Base-by-base conservation (phyloP, 257 asterid species). In the Catharanthus roseus region DNA sequence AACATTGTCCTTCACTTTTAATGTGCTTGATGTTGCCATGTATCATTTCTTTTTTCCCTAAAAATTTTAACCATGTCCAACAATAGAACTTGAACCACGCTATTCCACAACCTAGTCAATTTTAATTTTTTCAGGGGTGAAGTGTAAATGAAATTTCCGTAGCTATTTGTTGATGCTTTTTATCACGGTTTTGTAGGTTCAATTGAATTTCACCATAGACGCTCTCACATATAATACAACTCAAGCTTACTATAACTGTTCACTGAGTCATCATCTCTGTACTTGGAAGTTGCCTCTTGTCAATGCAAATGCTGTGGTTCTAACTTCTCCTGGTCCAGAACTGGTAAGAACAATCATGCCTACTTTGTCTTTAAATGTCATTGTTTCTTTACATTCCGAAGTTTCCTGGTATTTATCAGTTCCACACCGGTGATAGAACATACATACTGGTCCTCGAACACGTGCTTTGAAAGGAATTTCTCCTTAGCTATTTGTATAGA, bases 291-390 rank as follows among this genome's bases (percentile, higher is more conserved):
- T 75, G 26, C 65, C 16, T 34, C 54, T 38, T 23, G 28, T 62
- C 51, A 56, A 50, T 33, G 29, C 31, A 24, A 69, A 50, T 53
- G 41, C 50, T 63, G 75, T 49, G 28, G 61, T 69, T 49, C 63
- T 75, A 38, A 39, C 79, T 50, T 51, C 79, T 75, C 75, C 79
- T 63, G 79, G 67, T 68, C 75, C 67, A 19, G 75, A 64, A 54
- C 51, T 19, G 75, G 79, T 75, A 53, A 62, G 49, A 51, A 18
- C n/a, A 42, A 7, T 45, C 5, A 18, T 67, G 60, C 23, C 70
- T 28, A 42, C 41, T 68, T 38, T 29, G 29, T 42, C 53, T 0
- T 4, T 57, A 39, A 26, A 11, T 26, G 6, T 28, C 31, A 1
- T 10, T 67, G 34, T 67, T 13, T 42, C 68, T 1, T 51, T 36